Base-by-base conservation (phyloP, 345 rosid species). In the Gossypioides kirkii region DNA sequence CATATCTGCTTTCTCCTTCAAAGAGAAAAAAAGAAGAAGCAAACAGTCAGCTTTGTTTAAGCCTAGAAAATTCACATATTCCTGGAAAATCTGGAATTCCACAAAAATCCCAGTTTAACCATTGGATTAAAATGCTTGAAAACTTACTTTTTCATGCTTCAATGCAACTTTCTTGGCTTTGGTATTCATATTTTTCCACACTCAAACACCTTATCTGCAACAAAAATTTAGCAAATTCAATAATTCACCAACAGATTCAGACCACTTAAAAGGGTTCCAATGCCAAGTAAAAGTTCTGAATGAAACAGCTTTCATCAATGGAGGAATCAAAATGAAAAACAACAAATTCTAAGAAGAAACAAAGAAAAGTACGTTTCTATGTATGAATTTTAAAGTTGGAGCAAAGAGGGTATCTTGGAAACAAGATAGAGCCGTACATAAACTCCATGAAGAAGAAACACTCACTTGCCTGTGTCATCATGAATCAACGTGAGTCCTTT, bases 131-230 rank as follows among this genome's bases (percentile, higher is more conserved):
- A 56, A 25, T 74, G 47, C 68, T 66, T 45, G 49, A 26, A 43
- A n/a, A 45, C 2, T 49, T 83, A 83, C 89, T 73, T 86, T 80
- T 36, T 75, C 85, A 84, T 50, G 81, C 80, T 79, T 84, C 76
- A 52, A 6, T 14, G 74, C 76, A 81, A 71, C 75, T 61, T 74
- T 75, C 76, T 58, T 76, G 53, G 20, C 78, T 60, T 80, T 78
- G 43, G 71, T 62, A 76, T 73, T 83, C 91, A 86, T 86, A 73
- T 32, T 66, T 73, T 68, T 68, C 43, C 49, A 20, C 55, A 77
- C 60, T 22, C 14, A 6, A 36, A 63, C 62, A 32, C 38, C 42
- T 71, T 49, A 75, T 46, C 76, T 65, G 77, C 71, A 61, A 41
- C 36, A 10, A 53, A 20, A 72, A 74, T 10, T 52, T 61, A 53